Base-by-base conservation (phyloP, 352 stramenopile genomes). In the Phytophthora pseudosyringae region DNA sequence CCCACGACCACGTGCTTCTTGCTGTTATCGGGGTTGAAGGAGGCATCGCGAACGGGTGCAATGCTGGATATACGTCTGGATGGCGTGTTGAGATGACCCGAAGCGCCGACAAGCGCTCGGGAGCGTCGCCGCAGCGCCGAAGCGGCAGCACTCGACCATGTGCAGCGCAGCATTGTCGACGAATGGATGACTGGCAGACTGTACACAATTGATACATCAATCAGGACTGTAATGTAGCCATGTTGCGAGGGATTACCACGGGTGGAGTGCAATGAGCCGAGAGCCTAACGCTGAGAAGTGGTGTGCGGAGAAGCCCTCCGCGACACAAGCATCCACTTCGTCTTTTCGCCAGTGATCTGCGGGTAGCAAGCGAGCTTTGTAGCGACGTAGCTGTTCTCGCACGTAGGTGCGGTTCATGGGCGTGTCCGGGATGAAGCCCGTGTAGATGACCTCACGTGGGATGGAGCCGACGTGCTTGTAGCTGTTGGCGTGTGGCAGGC, bases 1-100 rank as follows among this genome's bases (percentile, higher is more conserved):
- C 97, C 98, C 26, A 99, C 93, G 1, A 98, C 94, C 39, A 99
- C 90, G 55, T 90, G 85, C 52, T 84, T 89, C 28, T 53, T 64
- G 9, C 47, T 60, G 26, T 83, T 81, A 1, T 67, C 53, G 11
- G 40, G 15, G 29, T 28, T 25, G 13, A n/a, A 9, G 31, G 36
- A 36, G 3, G n/a, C 54, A 36, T 67, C 25, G 15, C 5, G 10
- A 32, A 12, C 1, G 4, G 18, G 35, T 32, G 25, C 7, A 56
- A 62, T 21, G 40, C 39, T 66, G 18, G 15, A 61, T 8, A 64
- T 15, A 9, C 35, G 31, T 53, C 60, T 73, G 13, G 38, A 13
- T 16, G 15, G 29, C 8, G 7, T 33, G 0, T 51, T 3, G 9
- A 28, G 10, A 13, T 29, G 25, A 10, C 18, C 10, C 13, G 43